Base-by-base conservation (phyloP, 2,329 filamentous ascomycete genomes). In the Aspergillus felis region DNA sequence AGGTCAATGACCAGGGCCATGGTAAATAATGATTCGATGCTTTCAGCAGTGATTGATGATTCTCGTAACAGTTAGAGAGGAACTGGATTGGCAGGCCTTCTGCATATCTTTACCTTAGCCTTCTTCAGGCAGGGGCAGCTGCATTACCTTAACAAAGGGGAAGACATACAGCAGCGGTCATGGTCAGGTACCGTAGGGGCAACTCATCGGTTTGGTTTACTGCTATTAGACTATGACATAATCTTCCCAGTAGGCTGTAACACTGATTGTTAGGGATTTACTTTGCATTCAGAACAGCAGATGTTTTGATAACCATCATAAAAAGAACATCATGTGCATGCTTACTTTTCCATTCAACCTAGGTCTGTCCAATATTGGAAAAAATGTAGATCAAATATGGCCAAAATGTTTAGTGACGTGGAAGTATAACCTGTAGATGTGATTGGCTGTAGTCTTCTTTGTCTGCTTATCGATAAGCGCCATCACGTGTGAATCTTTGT, bases 1-100 rank as follows among this genome's bases (percentile, higher is more conserved):
- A 71, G 53, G 49, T 70, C 59, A 51, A 70, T 49, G 24, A 25
- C 48, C 24, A 53, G 58, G n/a, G 54, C 50, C 70, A 71, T 71
- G 38, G 32, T 25, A 60, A 25, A 38, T n/a, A 17, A 22, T 10
- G 17, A 42, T 20, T 22, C 41, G 17, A 22, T 22, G 41, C 10
- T 24, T 22, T 22, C 6, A 9, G 41, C 6, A 44, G n/a, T 22
- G 17, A 42, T 8, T 44, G 22, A 44, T 44, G 20, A 44, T 24
- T 38, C 14, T 17, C 14, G 5, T 5, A 38, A 14, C 14, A 7
- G 32, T 38, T 17, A 38, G 2, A 38, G 8, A 38, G 14, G 32
- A 14, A 38, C 32, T 38, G 32, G 14, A 17, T 17, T 17, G 14
- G 5, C 5, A 38, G 14, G 14, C 7, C 5, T 38, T 17, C 32